Evolutionary conservation across 306 rosid species (phyloP).

Genomic region (Fragaria iinumae): DNA sequence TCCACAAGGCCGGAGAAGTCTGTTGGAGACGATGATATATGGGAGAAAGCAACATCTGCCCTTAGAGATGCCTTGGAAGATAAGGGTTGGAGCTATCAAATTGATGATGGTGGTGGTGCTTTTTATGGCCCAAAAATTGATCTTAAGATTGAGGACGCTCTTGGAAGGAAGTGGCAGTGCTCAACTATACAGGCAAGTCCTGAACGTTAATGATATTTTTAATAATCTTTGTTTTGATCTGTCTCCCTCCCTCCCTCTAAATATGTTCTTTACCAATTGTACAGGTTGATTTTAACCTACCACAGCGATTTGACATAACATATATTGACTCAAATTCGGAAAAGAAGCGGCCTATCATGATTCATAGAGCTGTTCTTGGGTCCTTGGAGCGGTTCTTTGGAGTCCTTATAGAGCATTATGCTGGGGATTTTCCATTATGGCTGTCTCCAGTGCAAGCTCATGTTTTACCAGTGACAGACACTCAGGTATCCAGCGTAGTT

Average conservation of each 20-base stretch:
- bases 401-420: constrained; percentile 92
- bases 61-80: constrained; percentile 86
- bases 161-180: constrained; percentile 99
- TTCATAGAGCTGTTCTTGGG: constrained; percentile 97
- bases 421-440: constrained; percentile 97
- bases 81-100: constrained; percentile 86
- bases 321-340: constrained; percentile 81
- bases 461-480: constrained; percentile 82
- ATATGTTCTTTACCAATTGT: constrained; percentile 4
- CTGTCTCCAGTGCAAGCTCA: constrained; percentile 94
- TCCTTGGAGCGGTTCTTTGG: constrained; percentile 95
- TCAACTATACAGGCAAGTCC: constrained; percentile 89
- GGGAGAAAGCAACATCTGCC: constrained; percentile 90
- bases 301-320: constrained; percentile 88
- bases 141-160: constrained; percentile 97
- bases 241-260: constrained; percentile 8
- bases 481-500: constrained; percentile 56
- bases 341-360: constrained; percentile 85
- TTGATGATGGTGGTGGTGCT: constrained; percentile 98
- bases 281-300: constrained; percentile 95
- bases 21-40: constrained; percentile 83
- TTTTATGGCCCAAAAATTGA: constrained; percentile 98
- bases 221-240: background rate
- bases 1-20: constrained; percentile 88
- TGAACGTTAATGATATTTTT: constrained; percentile 17